Evolutionary conservation across 441 rosid species (phyloP).

Genomic region (Gossypium schwendimanii): DNA sequence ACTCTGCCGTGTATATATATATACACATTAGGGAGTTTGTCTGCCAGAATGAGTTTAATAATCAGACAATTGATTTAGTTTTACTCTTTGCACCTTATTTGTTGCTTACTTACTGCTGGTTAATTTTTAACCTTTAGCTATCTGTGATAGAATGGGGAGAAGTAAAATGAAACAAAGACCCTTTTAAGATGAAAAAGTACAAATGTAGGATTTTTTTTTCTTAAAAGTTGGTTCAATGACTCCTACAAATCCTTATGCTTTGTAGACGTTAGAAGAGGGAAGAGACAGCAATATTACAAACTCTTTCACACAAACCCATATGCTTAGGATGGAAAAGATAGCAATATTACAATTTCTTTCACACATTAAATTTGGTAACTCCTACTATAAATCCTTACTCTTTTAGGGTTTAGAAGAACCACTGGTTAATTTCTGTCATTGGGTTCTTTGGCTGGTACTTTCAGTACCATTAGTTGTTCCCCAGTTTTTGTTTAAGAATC

Average conservation of each 20-base stretch:
- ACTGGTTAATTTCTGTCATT: constrained; percentile 3
- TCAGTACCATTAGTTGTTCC: background rate
- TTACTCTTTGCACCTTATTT: background rate
- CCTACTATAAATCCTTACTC: background rate
- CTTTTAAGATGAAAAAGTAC: background rate
- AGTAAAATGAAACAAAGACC: background rate
- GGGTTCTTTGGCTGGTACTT: background rate
- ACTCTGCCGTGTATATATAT: background rate
- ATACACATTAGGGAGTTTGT: background rate
- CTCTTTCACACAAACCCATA: background rate
- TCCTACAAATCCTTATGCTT: background rate
- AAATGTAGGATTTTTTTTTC: background rate
- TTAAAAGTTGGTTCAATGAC: background rate
- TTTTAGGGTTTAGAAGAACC: background rate
- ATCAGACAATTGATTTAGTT: background rate
- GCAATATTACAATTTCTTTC: background rate
- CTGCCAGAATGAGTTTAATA: background rate
- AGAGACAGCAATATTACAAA: background rate
- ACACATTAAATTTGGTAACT: background rate
- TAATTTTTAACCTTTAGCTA: background rate
- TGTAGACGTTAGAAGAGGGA: background rate
- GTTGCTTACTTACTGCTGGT: background rate
- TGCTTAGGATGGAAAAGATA: background rate
- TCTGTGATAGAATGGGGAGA: background rate
- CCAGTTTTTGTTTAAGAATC: background rate